Evolutionary conservation across 495 filamentous ascomycete species (phyloP), one percentile per base, ranked within the genome.

Genomic region (Aspergillus nanangensis): DNA sequence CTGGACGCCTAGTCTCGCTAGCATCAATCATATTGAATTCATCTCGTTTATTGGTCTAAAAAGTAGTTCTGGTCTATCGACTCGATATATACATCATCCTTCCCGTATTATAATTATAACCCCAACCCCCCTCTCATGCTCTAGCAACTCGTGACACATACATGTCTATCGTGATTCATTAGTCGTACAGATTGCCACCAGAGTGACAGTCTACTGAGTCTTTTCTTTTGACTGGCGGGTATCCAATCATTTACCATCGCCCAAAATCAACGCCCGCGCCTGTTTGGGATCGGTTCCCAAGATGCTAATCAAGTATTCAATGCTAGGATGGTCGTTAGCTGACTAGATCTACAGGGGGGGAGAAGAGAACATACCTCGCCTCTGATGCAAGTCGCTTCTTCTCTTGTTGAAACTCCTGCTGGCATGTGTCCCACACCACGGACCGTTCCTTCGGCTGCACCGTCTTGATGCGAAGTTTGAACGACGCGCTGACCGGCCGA

Each of bases 401-500:
- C 48, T 87, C 75, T 49, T 77, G 74, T 53, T 87, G 79, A 65
- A 92, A 93, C 34, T 79, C 70, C 47, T 83, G 67, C 51, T 86
- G 78, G 55, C 85, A 91, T 42, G 72, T 61, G 46, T 86, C 82
- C 88, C 82, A 88, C 19, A 78, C 76, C 27, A 58, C 56, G 1
- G 74, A 78, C 39, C 88, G 77, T 65, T 82, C 75, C 53, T 80
- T 73, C 8, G 78, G 75, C 48, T 78, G 69, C 23, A 96, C 84
- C 1, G 77, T 86, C 70, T 96, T 97, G 27, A 95, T 74, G 21
- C 84, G 78, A 25, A 96, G 76, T 54, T 75, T 78, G 65, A 98
- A 96, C 23, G 72, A 66, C 0, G 87, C 93, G 54, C 81, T 94
- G 41, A 98, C 94, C 7, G 93, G 93, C 50, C 93, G 77, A 68